phyloP scores from a whole-genome alignment of 495 filamentous ascomycete genomes.

The Cairneyella variabilis region DNA sequence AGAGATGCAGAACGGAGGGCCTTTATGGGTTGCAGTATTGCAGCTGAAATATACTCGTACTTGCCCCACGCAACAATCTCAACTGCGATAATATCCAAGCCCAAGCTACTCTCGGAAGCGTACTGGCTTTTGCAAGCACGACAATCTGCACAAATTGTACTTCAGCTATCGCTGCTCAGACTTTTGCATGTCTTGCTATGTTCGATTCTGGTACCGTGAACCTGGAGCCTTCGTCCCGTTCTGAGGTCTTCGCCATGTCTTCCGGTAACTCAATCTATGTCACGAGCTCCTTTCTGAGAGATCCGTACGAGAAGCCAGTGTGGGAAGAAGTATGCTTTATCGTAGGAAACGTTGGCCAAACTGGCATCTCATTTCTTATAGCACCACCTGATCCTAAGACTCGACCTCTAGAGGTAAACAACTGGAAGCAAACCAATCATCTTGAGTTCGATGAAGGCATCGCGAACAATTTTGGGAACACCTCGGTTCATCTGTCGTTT shows the following conservation, averaged over 20 bases:
- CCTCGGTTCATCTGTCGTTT: conserved; percentile 40
- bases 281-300: conserved; percentile 24
- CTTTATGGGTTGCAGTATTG: no score
- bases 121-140: no score
- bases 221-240: conserved; percentile 19
- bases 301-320: conserved; percentile 20
- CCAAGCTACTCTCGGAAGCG: no score
- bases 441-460: conserved; percentile 28
- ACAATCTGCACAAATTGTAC: no score
- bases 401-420: conserved; percentile 8
- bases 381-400: conserved; percentile 23
- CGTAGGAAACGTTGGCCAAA: conserved; percentile 33
- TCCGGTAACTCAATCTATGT: conserved; percentile 33
- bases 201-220: conserved; percentile 30
- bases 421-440: conserved; percentile 28
- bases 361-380: conserved; percentile 31
- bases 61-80: no score
- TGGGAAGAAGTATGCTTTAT: conserved; percentile 23
- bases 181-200: conserved; percentile 31
- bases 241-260: conserved; percentile 31
- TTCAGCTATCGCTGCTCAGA: no score
- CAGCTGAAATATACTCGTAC: no score
- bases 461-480: conserved; percentile 29
- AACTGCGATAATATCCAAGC: no score
- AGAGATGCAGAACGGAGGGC: no score